Evolutionary conservation across 139 green algal genomes (phyloP).

Genomic region (Diplosphaera chodatii): DNA sequence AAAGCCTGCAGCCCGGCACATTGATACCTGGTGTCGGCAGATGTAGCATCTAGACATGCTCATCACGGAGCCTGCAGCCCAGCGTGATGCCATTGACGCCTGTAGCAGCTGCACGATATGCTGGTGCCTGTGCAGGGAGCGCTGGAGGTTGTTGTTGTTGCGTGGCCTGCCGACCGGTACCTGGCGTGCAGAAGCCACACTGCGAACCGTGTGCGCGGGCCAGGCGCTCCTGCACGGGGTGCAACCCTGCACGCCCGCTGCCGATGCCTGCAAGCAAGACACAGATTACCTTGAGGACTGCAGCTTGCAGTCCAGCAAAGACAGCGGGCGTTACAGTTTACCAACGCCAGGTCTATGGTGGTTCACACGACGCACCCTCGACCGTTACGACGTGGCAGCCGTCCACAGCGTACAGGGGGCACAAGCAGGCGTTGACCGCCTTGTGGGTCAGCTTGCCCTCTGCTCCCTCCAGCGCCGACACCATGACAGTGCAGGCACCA

Average conservation of each 20-base stretch:
- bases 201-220: constrained; percentile 86
- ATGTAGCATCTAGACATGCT: too few relatives aligned
- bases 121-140: too few relatives aligned
- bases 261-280: constrained; percentile 62
- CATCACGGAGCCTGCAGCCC: too few relatives aligned
- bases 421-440: constrained; percentile 92
- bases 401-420: constrained; percentile 86
- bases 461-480: constrained; percentile 55
- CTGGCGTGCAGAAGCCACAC: constrained; percentile 96
- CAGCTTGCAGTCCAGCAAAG: too few relatives aligned
- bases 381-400: constrained; percentile 90
- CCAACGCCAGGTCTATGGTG: too few relatives aligned
- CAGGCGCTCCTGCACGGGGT: constrained; percentile 86
- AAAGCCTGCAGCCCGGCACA: constrained; percentile 79
- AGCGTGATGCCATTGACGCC: too few relatives aligned
- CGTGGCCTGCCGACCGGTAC: too few relatives aligned
- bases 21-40: too few relatives aligned
- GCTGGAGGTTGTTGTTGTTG: too few relatives aligned
- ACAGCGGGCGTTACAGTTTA: too few relatives aligned
- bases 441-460: constrained; percentile 48
- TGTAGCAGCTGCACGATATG: too few relatives aligned
- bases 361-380: constrained; percentile 75
- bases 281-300: too few relatives aligned
- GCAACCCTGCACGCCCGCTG: constrained; percentile 69
- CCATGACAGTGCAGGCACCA: constrained; percentile 94